phyloP scores from a whole-genome alignment of 1,284 basidiomycete species.

The Flammula alnicola region DNA sequence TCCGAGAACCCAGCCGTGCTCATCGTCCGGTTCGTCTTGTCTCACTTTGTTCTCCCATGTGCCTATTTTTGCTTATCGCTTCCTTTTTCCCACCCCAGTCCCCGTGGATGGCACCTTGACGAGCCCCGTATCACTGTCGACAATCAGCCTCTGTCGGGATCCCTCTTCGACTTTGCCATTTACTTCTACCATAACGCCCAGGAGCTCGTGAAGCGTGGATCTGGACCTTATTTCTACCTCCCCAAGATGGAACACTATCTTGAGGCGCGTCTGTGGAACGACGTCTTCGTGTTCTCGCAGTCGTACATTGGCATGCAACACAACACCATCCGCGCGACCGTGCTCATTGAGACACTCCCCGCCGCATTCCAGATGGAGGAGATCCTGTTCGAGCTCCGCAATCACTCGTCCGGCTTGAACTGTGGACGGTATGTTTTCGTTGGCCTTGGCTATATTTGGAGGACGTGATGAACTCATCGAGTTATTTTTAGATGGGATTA shows the following conservation, averaged over 20 bases:
- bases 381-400: slow-evolving; percentile 95
- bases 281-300: slow-evolving; percentile 94
- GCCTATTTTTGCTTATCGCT: slow-evolving; percentile 19
- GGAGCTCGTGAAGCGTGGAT: slow-evolving; percentile 85
- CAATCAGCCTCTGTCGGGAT: slow-evolving; percentile 88
- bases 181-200: slow-evolving; percentile 98
- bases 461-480: slow-evolving; percentile 13
- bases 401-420: slow-evolving; percentile 96
- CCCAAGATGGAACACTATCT: slow-evolving; percentile 99
- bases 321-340: slow-evolving; percentile 91
- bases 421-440: slow-evolving; percentile 77
- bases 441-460: slow-evolving; percentile 18
- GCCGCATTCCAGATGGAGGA: slow-evolving; percentile 99
- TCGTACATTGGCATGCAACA: slow-evolving; percentile 88
- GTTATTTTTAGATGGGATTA: slow-evolving; percentile 85
- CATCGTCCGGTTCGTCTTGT: slow-evolving; percentile 72
- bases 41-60: slow-evolving; percentile 16
- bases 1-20: slow-evolving; percentile 85
- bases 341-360: slow-evolving; percentile 96
- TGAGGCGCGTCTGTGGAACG: slow-evolving; percentile 98
- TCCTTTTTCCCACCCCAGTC: slow-evolving; percentile 48
- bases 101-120: slow-evolving; percentile 98
- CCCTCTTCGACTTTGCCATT: slow-evolving; percentile 96
- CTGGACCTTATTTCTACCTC: slow-evolving; percentile 98
- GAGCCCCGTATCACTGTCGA: slow-evolving; percentile 93